phyloP scores from a whole-genome alignment of 208 protist species.

The Leishmania lainsoni region DNA sequence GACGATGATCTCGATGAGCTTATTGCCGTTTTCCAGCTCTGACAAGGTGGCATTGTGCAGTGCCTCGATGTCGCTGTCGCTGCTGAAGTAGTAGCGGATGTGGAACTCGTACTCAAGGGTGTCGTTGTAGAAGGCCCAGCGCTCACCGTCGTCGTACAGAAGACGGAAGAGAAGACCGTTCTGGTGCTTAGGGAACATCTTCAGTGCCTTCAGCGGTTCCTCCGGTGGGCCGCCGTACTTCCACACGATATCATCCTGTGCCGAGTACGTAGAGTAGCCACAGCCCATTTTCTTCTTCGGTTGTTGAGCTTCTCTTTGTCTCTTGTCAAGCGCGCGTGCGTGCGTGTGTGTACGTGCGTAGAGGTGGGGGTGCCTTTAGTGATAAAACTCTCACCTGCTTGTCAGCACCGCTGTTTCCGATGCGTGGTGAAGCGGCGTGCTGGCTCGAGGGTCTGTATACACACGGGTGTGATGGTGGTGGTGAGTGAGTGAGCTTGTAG shows the following conservation, averaged over 20 bases:
- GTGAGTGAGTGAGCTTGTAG: no score
- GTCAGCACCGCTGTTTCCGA: neutral
- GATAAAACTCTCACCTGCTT: neutral
- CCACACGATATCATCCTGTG: conserved; percentile 71
- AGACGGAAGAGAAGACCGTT: conserved; percentile 76
- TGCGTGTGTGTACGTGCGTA: neutral
- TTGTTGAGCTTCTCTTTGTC: conserved; percentile 11
- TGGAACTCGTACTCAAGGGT: conserved; percentile 79
- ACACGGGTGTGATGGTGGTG: neutral
- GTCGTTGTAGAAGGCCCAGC: conserved; percentile 82
- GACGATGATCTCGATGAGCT: conserved; percentile 65
- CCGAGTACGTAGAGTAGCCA: conserved; percentile 67
- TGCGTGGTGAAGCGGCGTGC: neutral
- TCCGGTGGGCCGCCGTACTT: conserved; percentile 61
- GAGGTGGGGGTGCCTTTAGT: neutral
- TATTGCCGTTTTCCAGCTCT: conserved; percentile 60
- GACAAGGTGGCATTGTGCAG: conserved; percentile 62
- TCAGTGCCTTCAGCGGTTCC: conserved; percentile 60
- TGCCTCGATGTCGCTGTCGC: conserved; percentile 57
- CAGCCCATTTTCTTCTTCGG: conserved; percentile 51
- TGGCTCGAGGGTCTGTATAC: neutral
- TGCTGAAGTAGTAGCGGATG: conserved; percentile 64
- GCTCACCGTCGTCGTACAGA: conserved; percentile 56
- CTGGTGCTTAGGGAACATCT: conserved; percentile 68
- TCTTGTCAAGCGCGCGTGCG: neutral